A percentile compares a stretch with the other conserved stretches of the same genome.
phyloP scores from a whole-genome alignment of 2,329 filamentous ascomycete genomes.

The Calonectria pteridis region DNA sequence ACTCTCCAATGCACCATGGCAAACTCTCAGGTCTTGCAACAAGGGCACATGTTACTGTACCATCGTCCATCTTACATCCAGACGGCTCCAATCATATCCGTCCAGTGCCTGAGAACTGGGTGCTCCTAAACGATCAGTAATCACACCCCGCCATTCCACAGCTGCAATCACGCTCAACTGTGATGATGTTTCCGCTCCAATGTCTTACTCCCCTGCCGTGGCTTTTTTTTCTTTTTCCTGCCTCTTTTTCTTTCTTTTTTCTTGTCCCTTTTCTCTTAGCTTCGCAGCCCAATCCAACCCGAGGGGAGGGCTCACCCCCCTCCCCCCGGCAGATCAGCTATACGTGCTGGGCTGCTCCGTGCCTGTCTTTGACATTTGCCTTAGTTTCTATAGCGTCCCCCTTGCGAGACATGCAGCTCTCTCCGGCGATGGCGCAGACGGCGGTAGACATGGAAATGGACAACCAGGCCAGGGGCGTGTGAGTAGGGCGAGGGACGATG shows the following conservation, averaged over 20 bases:
- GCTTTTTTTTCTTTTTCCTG: background rate
- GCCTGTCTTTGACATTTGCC: conserved; percentile 10
- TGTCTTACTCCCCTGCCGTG: background rate
- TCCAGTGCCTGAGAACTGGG: conserved; percentile 16
- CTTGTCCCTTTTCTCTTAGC: background rate
- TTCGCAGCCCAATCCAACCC: background rate
- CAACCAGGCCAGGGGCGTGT: background rate
- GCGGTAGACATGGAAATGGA: conserved; percentile 3
- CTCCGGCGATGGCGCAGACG: conserved; percentile 20
- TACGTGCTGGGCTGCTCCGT: background rate
- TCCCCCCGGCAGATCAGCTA: background rate
- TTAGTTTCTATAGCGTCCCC: conserved; percentile 29
- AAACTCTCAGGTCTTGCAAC: background rate
- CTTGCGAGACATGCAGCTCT: conserved; percentile 38
- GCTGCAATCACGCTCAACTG: background rate
- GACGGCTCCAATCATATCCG: conserved; percentile 14
- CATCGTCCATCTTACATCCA: conserved; percentile 6
- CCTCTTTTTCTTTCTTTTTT: conserved; percentile 1
- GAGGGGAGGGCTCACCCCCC: conserved; percentile 2
- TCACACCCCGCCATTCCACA: conserved; percentile 2
- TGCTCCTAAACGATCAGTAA: conserved; percentile 3
- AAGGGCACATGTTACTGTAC: background rate
- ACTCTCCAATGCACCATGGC: background rate
- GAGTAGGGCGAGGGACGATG: background rate
- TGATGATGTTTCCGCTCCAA: background rate